A percentile compares a stretch with the other conserved stretches of the same genome.
These are phyloP conservation scores for Penicillium sp. DNA, from an alignment of 2,329 filamentous ascomycete species.

Conservation along the genomic window DNA sequence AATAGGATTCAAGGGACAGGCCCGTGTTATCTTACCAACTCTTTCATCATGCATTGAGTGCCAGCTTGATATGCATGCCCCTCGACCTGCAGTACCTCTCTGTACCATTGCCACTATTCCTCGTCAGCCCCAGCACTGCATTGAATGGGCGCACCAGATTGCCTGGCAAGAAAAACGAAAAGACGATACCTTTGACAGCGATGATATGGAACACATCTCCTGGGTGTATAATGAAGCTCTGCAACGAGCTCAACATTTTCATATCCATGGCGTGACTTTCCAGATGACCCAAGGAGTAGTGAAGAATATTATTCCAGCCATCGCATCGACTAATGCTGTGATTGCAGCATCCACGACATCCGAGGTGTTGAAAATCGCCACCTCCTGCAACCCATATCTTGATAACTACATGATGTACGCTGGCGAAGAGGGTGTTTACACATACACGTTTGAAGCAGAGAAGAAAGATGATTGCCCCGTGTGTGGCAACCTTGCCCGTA, in stretches of 20 bases:
- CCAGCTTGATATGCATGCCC: constrained; percentile 97
- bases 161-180: constrained; percentile 89
- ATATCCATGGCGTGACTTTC: constrained; percentile 90
- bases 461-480: constrained; percentile 94
- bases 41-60: constrained; percentile 97
- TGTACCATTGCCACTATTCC: constrained; percentile 97
- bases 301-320: constrained; percentile 99
- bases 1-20: constrained; percentile 90
- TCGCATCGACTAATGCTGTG: constrained; percentile 96
- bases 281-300: constrained; percentile 95
- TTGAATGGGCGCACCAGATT: constrained; percentile 98
- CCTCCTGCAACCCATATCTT: constrained; percentile 75
- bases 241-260: constrained; percentile 79
- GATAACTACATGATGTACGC: constrained; percentile 99
- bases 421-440: constrained; percentile 93
- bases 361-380: constrained; percentile 93
- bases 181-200: constrained; percentile 85
- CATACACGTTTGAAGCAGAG: constrained; percentile 94
- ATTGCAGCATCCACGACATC: constrained; percentile 95
- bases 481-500: constrained; percentile 79
- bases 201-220: constrained; percentile 95
- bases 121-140: constrained; percentile 94
- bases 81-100: constrained; percentile 92
- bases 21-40: constrained; percentile 86
- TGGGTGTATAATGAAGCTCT: constrained; percentile 91